Base-by-base conservation (phyloP, 345 rosid genomes). In the Luvunga scandens region DNA sequence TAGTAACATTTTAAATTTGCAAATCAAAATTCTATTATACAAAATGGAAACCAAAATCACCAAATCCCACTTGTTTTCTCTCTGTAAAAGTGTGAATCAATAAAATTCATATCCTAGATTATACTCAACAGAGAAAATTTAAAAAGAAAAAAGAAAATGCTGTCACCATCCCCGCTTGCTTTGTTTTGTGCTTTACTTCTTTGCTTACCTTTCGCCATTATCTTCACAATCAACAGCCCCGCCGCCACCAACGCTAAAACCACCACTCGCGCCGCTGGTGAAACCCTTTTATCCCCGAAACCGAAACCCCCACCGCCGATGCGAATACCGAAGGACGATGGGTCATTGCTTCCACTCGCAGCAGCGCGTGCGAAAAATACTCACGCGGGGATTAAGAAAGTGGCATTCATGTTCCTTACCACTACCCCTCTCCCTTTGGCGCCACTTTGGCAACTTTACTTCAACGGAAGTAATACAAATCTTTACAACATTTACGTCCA, bases 351-450 rank as follows among this genome's bases (percentile, higher is more conserved):
- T 84, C 81, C 69, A 14, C 55, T 81, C 16, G 93, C 97, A 4
- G 93, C 97, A 5, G 73, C 90, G 34, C 86, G 84, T 67, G 90
- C 82, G 33, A 85, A 81, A 84, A 82, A 85, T 12, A 84, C 73
- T 7, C 85, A 86, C 1, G 76, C 25, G 4, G 62, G 76, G 16
- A 86, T 79, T 16, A 88, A 85, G 84, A 94, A 93, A 78, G 21
- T 93, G 19, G 97, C 97, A 7, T 91, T 94, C 72, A 75, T 93
- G 86, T 94, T 88, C 79, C 82, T 93, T 22, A 90, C 94, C 9
- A 86, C 94, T 0, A 25, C 88, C 14, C 90, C 96, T 62, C 95
- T 94, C 21, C 92, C 88, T 2, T 86, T 91, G 5, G 92, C 94
- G 14, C 88, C 91, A 5, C 72, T 93, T 0, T 93, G 97, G 97